Conservation (phyloP, 805 yeast species). For the Maudiozyma serrabonitensis region DNA sequence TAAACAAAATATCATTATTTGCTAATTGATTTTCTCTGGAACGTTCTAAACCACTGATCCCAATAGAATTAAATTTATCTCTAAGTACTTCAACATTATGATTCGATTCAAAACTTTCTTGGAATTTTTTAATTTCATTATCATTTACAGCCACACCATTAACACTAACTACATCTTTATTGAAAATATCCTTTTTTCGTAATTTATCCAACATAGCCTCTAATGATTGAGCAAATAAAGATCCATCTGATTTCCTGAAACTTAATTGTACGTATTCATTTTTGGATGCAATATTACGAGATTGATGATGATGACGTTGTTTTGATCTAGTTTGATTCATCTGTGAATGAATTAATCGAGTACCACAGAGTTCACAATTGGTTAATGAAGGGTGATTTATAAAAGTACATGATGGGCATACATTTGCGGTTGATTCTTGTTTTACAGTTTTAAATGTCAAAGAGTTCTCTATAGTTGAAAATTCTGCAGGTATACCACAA, state of each 20-base stretch:
- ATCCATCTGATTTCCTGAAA: constrained; percentile 65
- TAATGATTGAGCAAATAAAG: constrained; percentile 40
- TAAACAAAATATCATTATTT: constrained; percentile 51
- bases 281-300: background rate
- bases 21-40: constrained; percentile 44
- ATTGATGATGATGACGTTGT: background rate
- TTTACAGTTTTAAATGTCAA: constrained; percentile 9
- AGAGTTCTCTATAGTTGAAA: constrained; percentile 29
- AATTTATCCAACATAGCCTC: constrained; percentile 37
- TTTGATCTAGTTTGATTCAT: too few species aligned
- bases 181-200: constrained; percentile 12
- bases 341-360: constrained; percentile 30
- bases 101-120: background rate
- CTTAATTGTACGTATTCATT: constrained; percentile 47
- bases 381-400: constrained; percentile 70
- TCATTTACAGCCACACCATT: constrained; percentile 21
- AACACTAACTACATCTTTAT: constrained; percentile 27
- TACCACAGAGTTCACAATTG: constrained; percentile 83
- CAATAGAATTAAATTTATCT: constrained; percentile 35
- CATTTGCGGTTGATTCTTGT: constrained; percentile 8
- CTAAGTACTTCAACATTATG: constrained; percentile 9
- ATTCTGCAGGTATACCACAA: constrained; percentile 50
- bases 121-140: background rate
- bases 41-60: constrained; percentile 63
- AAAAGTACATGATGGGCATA: constrained; percentile 62